Conservation (phyloP, 2,329 filamentous ascomycete species). For the Lachnellula subtilissima region DNA sequence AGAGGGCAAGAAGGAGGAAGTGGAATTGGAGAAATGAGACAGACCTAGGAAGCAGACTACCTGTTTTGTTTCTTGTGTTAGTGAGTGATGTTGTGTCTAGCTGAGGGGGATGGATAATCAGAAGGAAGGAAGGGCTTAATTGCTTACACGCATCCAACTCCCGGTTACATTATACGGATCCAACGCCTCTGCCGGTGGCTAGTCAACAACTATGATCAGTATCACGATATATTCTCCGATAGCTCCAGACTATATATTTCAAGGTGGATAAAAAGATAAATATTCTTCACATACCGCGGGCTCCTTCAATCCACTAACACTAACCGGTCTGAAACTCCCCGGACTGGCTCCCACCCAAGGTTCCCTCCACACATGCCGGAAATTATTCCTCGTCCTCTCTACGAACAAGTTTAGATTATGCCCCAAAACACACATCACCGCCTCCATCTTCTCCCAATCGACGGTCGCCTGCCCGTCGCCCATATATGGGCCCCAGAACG, state of each 20-base stretch:
- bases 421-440: conserved; percentile 64
- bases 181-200: conserved; percentile 19
- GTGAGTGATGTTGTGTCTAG: too few relatives aligned
- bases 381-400: neutral
- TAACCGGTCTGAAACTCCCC: conserved; percentile 7
- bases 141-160: conserved; percentile 61
- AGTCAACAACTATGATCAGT: too few relatives aligned
- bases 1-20: too few relatives aligned
- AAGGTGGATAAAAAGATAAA: too few relatives aligned
- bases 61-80: conserved; percentile 15
- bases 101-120: neutral
- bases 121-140: neutral
- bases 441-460: conserved; percentile 78
- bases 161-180: conserved; percentile 71
- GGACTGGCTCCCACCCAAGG: conserved; percentile 12
- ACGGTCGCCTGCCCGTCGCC: conserved; percentile 56
- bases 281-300: neutral
- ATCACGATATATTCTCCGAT: too few relatives aligned
- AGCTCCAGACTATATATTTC: too few relatives aligned
- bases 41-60: conserved; percentile 42
- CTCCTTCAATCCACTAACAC: neutral
- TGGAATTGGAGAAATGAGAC: neutral
- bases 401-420: conserved; percentile 53
- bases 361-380: conserved; percentile 11
- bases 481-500: conserved; percentile 67